Conservation (phyloP, 352 stramenopile genomes). For the Thalassiosira mediterranea region DNA sequence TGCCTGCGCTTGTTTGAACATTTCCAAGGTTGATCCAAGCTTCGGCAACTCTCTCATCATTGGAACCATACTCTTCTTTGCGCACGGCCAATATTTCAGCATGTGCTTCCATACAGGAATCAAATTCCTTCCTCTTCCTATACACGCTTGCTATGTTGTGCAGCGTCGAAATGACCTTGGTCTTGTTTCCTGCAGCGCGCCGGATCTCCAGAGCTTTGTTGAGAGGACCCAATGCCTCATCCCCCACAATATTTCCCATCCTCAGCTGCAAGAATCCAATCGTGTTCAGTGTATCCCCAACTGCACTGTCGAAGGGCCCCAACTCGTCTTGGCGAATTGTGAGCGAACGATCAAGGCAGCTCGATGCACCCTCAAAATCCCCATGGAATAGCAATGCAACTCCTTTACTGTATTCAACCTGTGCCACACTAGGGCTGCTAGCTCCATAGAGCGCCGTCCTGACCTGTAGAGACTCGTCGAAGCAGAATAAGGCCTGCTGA, state of each 20-base stretch:
- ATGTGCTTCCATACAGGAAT: constrained; percentile 48
- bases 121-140: constrained; percentile 58
- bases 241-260: constrained; percentile 48
- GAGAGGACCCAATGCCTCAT: constrained; percentile 37
- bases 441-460: constrained; percentile 26
- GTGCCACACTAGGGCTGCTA: constrained; percentile 38
- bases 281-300: constrained; percentile 65
- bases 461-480: constrained; percentile 52
- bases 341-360: constrained; percentile 43
- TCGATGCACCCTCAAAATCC: constrained; percentile 37
- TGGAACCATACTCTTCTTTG: constrained; percentile 45
- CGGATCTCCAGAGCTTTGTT: constrained; percentile 54
- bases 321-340: constrained; percentile 45
- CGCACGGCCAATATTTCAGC: constrained; percentile 47
- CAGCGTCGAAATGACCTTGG: constrained; percentile 60
- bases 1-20: constrained; percentile 42
- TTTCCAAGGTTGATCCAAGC: constrained; percentile 57
- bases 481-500: constrained; percentile 57
- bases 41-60: constrained; percentile 54
- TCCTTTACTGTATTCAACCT: constrained; percentile 59
- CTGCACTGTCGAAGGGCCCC: constrained; percentile 36
- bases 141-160: constrained; percentile 60
- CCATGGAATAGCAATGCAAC: constrained; percentile 51
- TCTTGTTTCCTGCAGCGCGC: constrained; percentile 42
- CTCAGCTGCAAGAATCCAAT: constrained; percentile 58